phyloP scores from a whole-genome alignment of 1,284 basidiomycete species.

The Ceratobasidium sp. region DNA sequence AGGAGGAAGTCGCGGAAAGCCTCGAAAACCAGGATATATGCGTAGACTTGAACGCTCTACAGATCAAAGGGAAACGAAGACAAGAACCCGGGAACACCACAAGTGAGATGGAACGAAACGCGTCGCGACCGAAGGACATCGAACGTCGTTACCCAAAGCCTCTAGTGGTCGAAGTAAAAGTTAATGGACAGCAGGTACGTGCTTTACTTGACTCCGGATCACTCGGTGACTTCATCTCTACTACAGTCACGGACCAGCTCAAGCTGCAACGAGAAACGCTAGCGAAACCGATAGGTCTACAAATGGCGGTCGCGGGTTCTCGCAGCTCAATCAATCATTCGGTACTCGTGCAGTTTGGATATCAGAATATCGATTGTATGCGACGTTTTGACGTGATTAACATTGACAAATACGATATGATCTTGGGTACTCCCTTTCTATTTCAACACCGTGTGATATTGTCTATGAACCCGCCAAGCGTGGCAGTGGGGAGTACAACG shows the following conservation, averaged over 20 bases:
- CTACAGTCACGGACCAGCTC: conserved; percentile 53
- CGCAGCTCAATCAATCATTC: conserved; percentile 15
- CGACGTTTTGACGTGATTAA: conserved; percentile 39
- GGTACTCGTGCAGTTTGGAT: neutral
- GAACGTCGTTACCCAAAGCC: conserved; percentile 49
- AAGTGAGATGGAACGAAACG: neutral
- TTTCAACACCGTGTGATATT: conserved; percentile 50
- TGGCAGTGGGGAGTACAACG: conserved; percentile 45
- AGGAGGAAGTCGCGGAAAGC: neutral
- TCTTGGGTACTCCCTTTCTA: conserved; percentile 53
- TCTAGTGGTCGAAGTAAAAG: conserved; percentile 49
- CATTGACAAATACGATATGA: conserved; percentile 51
- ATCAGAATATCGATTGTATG: conserved; percentile 8
- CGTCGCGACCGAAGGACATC: conserved; percentile 32
- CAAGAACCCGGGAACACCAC: no score
- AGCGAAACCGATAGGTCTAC: conserved; percentile 23
- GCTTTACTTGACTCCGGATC: conserved; percentile 55
- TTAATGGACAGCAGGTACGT: conserved; percentile 50
- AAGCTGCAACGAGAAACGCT: conserved; percentile 47
- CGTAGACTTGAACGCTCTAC: no score
- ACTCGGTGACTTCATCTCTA: conserved; percentile 55
- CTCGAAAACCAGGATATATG: neutral
- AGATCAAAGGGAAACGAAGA: no score
- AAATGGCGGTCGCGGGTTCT: conserved; percentile 34
- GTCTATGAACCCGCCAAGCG: conserved; percentile 47